Conservation (phyloP, 148 eudicot genomes). For the Arctostaphylos glauca region DNA sequence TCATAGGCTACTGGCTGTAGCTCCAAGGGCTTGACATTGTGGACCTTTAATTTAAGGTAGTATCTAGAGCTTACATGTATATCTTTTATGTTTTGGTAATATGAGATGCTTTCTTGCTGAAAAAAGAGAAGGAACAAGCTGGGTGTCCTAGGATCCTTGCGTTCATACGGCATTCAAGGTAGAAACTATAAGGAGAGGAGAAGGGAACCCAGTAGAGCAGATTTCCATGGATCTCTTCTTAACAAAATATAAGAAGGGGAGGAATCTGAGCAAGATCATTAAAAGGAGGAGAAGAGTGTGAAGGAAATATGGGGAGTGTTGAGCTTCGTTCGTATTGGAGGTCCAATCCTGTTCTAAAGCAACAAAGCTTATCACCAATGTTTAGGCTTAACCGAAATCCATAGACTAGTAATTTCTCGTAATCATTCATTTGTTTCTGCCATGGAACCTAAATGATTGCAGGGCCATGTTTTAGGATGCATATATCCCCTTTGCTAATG, state of each 20-base stretch:
- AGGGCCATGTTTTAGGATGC: too few species aligned
- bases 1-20: neutral
- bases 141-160: neutral
- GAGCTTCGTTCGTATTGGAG: neutral
- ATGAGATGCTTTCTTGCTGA: neutral
- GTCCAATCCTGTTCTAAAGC: neutral
- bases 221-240: neutral
- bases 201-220: neutral
- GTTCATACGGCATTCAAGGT: neutral
- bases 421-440: neutral
- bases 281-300: neutral
- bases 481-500: neutral
- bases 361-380: neutral
- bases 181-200: neutral
- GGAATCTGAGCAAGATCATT: neutral
- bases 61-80: neutral
- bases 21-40: neutral
- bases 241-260: too few species aligned
- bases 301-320: neutral
- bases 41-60: neutral
- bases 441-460: neutral
- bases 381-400: neutral
- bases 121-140: neutral
- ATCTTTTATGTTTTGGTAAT: neutral
- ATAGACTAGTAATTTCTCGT: neutral